A percentile compares a stretch with the other conserved stretches of the same genome.
Evolutionary conservation across 257 asterid genomes (phyloP).

Genomic region (Lithospermum erythrorhizon): DNA sequence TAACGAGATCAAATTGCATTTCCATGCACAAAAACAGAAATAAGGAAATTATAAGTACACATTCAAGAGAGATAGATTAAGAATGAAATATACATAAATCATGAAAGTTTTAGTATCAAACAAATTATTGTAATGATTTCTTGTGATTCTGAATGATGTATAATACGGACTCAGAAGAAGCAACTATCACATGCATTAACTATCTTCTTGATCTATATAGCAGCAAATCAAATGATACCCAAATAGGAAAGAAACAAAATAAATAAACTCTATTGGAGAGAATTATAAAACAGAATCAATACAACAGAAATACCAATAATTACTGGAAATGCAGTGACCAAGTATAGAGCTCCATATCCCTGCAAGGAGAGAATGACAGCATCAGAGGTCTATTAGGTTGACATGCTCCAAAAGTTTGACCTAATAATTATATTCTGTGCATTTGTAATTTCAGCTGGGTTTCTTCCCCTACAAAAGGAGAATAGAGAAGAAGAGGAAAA

Average conservation of each 20-base stretch:
- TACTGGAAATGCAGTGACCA: slow-evolving; percentile 79
- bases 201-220: neutral
- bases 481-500: neutral
- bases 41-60: too few relatives aligned
- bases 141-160: neutral
- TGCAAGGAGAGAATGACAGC: slow-evolving; percentile 14
- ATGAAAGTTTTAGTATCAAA: too few relatives aligned
- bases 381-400: neutral
- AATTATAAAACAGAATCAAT: slow-evolving; percentile 69
- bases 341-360: slow-evolving; percentile 92
- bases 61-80: too few relatives aligned
- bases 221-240: neutral
- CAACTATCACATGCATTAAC: neutral
- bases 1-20: too few relatives aligned
- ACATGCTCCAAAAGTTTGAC: neutral
- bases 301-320: slow-evolving; percentile 80
- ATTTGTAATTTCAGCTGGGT: neutral
- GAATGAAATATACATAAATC: too few relatives aligned
- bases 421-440: neutral
- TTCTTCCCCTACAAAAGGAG: neutral
- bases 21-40: too few relatives aligned
- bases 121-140: neutral
- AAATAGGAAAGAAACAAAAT: neutral
- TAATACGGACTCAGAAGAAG: neutral
- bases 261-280: slow-evolving; percentile 41